Conservation (phyloP, 768 basidiomycete species). For the Leucocoprinus birnbaumii region DNA sequence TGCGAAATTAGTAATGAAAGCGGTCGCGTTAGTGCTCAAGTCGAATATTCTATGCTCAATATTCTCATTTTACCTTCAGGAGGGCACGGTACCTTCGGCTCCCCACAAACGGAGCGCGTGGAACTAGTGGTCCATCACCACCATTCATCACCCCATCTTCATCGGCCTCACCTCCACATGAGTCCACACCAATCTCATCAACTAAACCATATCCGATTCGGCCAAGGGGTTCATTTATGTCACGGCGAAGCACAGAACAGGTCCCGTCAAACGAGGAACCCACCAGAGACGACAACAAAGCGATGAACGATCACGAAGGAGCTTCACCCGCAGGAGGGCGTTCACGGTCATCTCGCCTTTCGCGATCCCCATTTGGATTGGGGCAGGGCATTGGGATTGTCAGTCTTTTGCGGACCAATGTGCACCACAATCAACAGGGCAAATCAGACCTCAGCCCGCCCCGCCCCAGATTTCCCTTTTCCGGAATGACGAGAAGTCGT, state of each 20-base stretch:
- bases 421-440: conserved; percentile 30
- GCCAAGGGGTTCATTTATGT: conserved; percentile 11
- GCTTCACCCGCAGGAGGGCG: conserved; percentile 2
- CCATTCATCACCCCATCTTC: conserved; percentile 18
- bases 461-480: conserved; percentile 21
- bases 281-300: background rate
- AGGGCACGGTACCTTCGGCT: conserved; percentile 82
- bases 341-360: conserved; percentile 10
- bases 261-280: background rate
- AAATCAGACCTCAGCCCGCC: conserved; percentile 19
- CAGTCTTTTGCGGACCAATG: conserved; percentile 24
- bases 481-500: background rate
- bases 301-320: background rate
- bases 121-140: conserved; percentile 22
- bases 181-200: background rate
- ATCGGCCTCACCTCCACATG: conserved; percentile 6
- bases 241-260: conserved; percentile 12
- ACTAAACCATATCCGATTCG: conserved; percentile 10
- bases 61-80: conserved; percentile 10
- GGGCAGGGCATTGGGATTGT: conserved; percentile 12
- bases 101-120: conserved; percentile 51
- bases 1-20: conserved; percentile 72
- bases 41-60: conserved; percentile 1
- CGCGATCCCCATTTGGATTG: conserved; percentile 10
- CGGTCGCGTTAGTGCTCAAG: conserved; percentile 67